Percentiles rank a stretch among this genome's conserved stretches.
phyloP scores from a whole-genome alignment of 768 basidiomycete genomes.

The Amanita thiersii region DNA sequence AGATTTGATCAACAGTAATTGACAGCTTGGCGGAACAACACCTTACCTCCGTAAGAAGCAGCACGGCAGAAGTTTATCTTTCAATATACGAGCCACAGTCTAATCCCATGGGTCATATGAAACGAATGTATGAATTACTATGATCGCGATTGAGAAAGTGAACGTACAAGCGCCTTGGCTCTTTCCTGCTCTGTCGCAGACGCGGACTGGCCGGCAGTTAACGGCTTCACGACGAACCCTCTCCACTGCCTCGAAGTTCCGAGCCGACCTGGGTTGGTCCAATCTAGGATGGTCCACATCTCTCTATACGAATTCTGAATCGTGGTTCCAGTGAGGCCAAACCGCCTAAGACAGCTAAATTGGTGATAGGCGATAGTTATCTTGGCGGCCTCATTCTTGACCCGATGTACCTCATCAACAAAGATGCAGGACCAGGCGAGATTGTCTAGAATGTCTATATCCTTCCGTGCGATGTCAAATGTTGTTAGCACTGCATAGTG shows the following conservation, averaged over 20 bases:
- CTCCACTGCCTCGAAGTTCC: slow-evolving; percentile 77
- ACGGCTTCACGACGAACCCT: slow-evolving; percentile 56
- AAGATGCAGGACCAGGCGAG: slow-evolving; percentile 67
- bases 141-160: neutral
- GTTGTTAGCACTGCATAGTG: slow-evolving; percentile 65
- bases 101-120: slow-evolving; percentile 16
- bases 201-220: slow-evolving; percentile 60
- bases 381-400: slow-evolving; percentile 72
- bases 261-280: slow-evolving; percentile 77
- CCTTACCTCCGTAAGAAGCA: slow-evolving; percentile 77
- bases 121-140: neutral
- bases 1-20: slow-evolving; percentile 12
- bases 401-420: slow-evolving; percentile 85
- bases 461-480: slow-evolving; percentile 64
- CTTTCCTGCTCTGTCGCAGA: slow-evolving; percentile 57
- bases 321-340: slow-evolving; percentile 80
- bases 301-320: slow-evolving; percentile 86
- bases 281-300: slow-evolving; percentile 87
- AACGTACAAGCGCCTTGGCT: slow-evolving; percentile 43
- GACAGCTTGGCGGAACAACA: neutral
- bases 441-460: slow-evolving; percentile 61
- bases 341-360: slow-evolving; percentile 60
- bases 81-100: slow-evolving; percentile 55
- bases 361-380: slow-evolving; percentile 63
- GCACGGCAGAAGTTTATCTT: slow-evolving; percentile 61